phyloP scores from a whole-genome alignment of 441 rosid species.

The Pelargonium fulgidum region DNA sequence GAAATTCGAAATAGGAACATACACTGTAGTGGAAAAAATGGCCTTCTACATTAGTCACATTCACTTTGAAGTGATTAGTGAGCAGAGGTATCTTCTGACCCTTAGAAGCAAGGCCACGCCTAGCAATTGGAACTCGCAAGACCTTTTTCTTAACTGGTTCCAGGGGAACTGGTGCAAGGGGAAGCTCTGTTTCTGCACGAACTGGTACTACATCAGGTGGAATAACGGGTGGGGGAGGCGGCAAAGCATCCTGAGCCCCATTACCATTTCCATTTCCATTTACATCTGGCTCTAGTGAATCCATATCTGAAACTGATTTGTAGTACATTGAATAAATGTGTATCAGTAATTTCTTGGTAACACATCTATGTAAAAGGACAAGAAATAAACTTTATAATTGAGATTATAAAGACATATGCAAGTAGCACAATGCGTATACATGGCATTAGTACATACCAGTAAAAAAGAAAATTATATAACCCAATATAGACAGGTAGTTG shows the following conservation, averaged over 20 bases:
- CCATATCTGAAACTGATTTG: conserved; percentile 19
- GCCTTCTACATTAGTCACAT: conserved; percentile 37
- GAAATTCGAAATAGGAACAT: conserved; percentile 13
- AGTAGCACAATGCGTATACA: neutral
- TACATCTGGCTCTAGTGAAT: conserved; percentile 17
- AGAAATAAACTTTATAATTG: neutral
- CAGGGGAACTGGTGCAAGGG: conserved; percentile 22
- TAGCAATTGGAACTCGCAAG: conserved; percentile 38
- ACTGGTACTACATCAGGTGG: conserved; percentile 38
- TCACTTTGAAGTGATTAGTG: conserved; percentile 58
- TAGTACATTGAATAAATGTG: neutral
- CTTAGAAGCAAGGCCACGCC: conserved; percentile 44
- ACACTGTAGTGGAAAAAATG: conserved; percentile 50
- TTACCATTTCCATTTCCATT: conserved; percentile 21
- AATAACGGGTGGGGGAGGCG: conserved; percentile 44
- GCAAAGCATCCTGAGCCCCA: conserved; percentile 29
- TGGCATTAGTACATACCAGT: neutral
- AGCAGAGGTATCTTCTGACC: conserved; percentile 39
- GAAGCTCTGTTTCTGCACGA: conserved; percentile 13
- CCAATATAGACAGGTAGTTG: neutral
- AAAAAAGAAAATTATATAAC: neutral
- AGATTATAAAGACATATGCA: neutral
- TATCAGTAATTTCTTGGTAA: neutral
- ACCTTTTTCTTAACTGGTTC: conserved; percentile 40
- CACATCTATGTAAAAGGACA: neutral